Evolutionary conservation across 2,329 filamentous ascomycete genomes (phyloP).

Genomic region (Leptosphaerulina australis): DNA sequence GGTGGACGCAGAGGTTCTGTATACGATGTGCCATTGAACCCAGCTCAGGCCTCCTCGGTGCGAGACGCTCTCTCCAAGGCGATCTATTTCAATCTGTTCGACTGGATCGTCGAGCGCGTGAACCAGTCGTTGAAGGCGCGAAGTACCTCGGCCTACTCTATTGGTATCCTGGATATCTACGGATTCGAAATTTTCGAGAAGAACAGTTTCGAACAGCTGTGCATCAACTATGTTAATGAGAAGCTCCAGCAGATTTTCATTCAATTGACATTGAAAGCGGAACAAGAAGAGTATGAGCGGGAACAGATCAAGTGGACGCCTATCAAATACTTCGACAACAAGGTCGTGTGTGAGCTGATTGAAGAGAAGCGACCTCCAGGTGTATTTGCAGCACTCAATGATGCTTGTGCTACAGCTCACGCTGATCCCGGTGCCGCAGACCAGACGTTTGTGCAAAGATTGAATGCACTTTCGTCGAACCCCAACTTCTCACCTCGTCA

Average conservation of each 20-base stretch:
- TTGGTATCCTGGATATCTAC: conserved; percentile 98
- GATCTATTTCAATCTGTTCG: conserved; percentile 97
- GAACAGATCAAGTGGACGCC: conserved; percentile 99
- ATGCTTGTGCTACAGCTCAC: conserved; percentile 97
- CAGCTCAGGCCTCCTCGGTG: conserved; percentile 82
- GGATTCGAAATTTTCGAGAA: conserved; percentile 98
- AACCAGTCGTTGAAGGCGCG: conserved; percentile 85
- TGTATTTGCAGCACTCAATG: conserved; percentile 94
- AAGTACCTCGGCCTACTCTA: conserved; percentile 77
- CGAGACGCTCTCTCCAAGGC: conserved; percentile 91
- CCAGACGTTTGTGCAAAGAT: conserved; percentile 90
- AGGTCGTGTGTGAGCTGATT: conserved; percentile 96
- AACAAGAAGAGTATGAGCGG: conserved; percentile 94
- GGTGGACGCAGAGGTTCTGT: conserved; percentile 70
- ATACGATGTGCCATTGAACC: conserved; percentile 81
- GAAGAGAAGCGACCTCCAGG: conserved; percentile 89
- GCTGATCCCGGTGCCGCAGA: conserved; percentile 94
- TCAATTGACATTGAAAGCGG: conserved; percentile 91
- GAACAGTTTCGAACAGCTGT: conserved; percentile 98
- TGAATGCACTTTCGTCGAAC: conserved; percentile 86
- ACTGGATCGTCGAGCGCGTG: conserved; percentile 95
- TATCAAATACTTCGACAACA: conserved; percentile 99
- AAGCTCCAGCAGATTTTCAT: conserved; percentile 99
- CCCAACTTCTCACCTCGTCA: conserved; percentile 90
- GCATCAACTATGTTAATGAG: conserved; percentile 99